Conservation (phyloP, 192 early-diverging fungal species). For the Dimargaris cristalligena region DNA sequence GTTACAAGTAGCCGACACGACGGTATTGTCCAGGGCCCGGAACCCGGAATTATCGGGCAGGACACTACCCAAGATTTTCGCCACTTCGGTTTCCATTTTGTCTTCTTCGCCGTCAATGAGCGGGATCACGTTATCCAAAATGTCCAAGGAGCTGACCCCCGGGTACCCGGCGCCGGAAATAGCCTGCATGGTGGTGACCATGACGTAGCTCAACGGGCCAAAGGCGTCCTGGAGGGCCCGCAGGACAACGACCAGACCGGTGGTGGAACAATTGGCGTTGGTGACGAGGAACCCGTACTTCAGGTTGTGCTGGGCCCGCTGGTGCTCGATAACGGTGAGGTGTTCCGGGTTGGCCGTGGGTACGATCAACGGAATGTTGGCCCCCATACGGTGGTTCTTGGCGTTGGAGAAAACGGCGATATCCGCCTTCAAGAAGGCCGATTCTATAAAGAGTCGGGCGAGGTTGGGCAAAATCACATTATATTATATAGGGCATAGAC, state of each 20-base stretch:
- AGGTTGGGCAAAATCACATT: too few relatives aligned
- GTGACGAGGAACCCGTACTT: slow-evolving; percentile 81
- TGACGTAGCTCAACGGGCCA: slow-evolving; percentile 62
- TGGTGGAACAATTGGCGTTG: slow-evolving; percentile 98
- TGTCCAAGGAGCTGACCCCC: slow-evolving; percentile 86
- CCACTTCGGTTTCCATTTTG: slow-evolving; percentile 89
- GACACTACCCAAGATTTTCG: slow-evolving; percentile 77
- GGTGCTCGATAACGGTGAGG: slow-evolving; percentile 61
- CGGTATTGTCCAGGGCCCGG: slow-evolving; percentile 32
- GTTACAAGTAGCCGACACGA: slow-evolving; percentile 90
- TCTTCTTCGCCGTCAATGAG: slow-evolving; percentile 89
- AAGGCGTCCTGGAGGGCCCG: slow-evolving; percentile 83
- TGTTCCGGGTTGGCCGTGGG: slow-evolving; percentile 84
- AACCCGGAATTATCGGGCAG: slow-evolving; percentile 16
- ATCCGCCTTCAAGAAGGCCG: slow-evolving; percentile 71
- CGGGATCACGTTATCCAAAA: slow-evolving; percentile 91
- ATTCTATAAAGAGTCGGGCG: too few relatives aligned
- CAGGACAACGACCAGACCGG: slow-evolving; percentile 79
- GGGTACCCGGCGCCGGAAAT: slow-evolving; percentile 97
- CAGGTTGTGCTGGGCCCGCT: slow-evolving; percentile 34
- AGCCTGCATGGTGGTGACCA: slow-evolving; percentile 89
- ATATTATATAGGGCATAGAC: too few relatives aligned
- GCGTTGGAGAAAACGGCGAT: slow-evolving; percentile 91
- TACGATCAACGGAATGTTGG: slow-evolving; percentile 80
- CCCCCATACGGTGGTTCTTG: slow-evolving; percentile 87